Base-by-base conservation (phyloP, 225 moss, liverwort and hornwort genomes). In the Rhytidiadelphus loreus region DNA sequence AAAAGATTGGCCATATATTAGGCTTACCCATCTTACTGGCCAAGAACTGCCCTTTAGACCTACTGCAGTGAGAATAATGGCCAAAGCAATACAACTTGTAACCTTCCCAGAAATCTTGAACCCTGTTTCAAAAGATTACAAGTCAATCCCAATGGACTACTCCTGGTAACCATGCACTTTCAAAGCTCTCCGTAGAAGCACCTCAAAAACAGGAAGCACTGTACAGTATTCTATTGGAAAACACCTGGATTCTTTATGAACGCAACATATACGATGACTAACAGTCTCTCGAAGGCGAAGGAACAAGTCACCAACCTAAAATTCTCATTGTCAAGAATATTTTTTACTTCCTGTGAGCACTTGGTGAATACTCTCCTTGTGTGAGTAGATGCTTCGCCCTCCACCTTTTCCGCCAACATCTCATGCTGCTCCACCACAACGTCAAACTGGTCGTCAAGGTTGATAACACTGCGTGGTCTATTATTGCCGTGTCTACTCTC, bases 71-170 rank as follows among this genome's bases (percentile, higher is more conserved):
- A 79, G 92, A 93, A 89, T 93, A 94, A 85, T 94, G 41, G 58
- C 93, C 94, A 89, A 91, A 93, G 92, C 91, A 94, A 90, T 94
- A 94, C 46, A 92, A 83, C 85, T 94, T 93, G 83, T 92, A 93
- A 39, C 93, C 94, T 69, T 86, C 83, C 92, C 94, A 94, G 55
- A 94, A 94, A 88, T 94, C 94, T 90, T 77, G 85, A 88, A 91
- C 91, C 60, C 92, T 92, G 88, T 81, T 88, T 70, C 86, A 90
- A 78, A 70, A 75, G 24, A 87, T 87, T 53, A 57, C 26, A 85
- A 21, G 43, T 92, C 57, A 92, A 87, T 88, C 69, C 86, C 73
- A 86, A 72, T 39, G 77, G 35, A 59, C n/a, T 80, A 81, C 55
- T 74, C 85, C 48, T 52, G 50, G 30, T 62, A 52, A 74, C 48